Evolutionary conservation across 495 filamentous ascomycete species (phyloP).

Genomic region (Aspergillus incahuasiensis): DNA sequence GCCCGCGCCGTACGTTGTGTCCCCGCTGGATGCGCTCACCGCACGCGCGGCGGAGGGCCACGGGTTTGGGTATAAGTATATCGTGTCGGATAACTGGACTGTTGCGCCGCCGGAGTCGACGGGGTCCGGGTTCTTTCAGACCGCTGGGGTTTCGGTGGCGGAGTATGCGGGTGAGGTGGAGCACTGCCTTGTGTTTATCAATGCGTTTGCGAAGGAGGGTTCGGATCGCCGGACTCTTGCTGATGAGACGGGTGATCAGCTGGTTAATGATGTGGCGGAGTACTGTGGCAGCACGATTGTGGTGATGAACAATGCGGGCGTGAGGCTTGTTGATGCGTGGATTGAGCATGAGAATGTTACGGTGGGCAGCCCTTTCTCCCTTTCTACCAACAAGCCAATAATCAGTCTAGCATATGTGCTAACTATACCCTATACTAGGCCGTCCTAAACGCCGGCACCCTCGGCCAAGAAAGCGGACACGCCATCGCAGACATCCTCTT

Average conservation of each 20-base stretch:
- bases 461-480: conserved; percentile 75
- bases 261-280: conserved; percentile 54
- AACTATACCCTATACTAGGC: conserved; percentile 14
- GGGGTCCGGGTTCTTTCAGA: neutral
- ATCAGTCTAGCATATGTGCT: neutral
- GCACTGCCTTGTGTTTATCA: conserved; percentile 59
- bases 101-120: conserved; percentile 21
- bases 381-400: no score
- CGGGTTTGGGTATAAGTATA: conserved; percentile 23
- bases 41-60: conserved; percentile 61
- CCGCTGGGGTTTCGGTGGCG: conserved; percentile 26
- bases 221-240: conserved; percentile 18
- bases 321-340: conserved; percentile 39
- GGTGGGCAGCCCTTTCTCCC: conserved; percentile 17
- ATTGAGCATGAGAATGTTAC: conserved; percentile 57
- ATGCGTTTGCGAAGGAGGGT: conserved; percentile 56
- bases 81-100: neutral
- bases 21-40: conserved; percentile 37
- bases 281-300: conserved; percentile 54
- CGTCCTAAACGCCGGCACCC: conserved; percentile 68
- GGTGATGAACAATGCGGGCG: conserved; percentile 41
- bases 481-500: conserved; percentile 73
- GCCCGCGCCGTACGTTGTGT: neutral
- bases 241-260: conserved; percentile 41
- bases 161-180: conserved; percentile 45